Percentiles rank a stretch among this genome's conserved stretches.
These are phyloP conservation scores for Kodamaea hsintzibuensis DNA, from an alignment of 805 yeast species.

Conservation along the genomic window DNA sequence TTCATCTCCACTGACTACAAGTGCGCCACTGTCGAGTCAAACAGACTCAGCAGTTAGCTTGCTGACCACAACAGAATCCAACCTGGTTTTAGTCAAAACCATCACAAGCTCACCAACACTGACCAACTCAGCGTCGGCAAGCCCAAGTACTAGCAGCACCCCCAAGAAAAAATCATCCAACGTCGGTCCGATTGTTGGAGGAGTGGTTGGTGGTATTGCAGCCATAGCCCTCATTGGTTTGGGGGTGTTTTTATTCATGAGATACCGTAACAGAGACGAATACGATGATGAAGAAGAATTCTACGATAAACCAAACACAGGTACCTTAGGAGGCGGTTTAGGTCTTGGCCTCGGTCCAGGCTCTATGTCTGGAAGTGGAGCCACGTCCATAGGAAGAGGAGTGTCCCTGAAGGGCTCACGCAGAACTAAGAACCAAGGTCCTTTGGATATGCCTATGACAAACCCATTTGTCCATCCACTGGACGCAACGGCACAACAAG, in stretches of 20 bases:
- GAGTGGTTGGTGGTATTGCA: conserved; percentile 45
- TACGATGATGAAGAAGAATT: conserved; percentile 44
- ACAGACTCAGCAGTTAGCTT: not conserved
- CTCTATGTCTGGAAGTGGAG: conserved; percentile 5
- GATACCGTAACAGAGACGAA: conserved; percentile 49
- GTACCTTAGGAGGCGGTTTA: conserved; percentile 7
- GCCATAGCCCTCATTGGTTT: conserved; percentile 28
- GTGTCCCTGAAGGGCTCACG: conserved; percentile 23
- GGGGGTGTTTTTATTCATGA: conserved; percentile 32
- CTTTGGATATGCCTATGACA: conserved; percentile 40
- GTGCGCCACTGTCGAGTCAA: not conserved
- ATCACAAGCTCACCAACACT: conserved; percentile 10
- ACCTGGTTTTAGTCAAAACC: conserved; percentile 12
- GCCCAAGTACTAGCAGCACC: conserved; percentile 3
- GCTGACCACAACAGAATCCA: conserved; percentile 3
- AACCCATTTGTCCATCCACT: conserved; percentile 67
- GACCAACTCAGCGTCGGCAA: conserved; percentile 1
- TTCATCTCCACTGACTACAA: not conserved
- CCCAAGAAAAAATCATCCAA: conserved; percentile 25
- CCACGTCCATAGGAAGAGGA: conserved; percentile 43
- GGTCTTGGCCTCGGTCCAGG: conserved; percentile 1
- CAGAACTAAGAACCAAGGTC: conserved; percentile 33
- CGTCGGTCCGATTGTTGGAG: conserved; percentile 45
- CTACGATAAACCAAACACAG: conserved; percentile 21
- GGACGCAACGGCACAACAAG: conserved; percentile 39